Evolutionary conservation across 345 rosid species (phyloP).

Genomic region (Acer campestre): DNA sequence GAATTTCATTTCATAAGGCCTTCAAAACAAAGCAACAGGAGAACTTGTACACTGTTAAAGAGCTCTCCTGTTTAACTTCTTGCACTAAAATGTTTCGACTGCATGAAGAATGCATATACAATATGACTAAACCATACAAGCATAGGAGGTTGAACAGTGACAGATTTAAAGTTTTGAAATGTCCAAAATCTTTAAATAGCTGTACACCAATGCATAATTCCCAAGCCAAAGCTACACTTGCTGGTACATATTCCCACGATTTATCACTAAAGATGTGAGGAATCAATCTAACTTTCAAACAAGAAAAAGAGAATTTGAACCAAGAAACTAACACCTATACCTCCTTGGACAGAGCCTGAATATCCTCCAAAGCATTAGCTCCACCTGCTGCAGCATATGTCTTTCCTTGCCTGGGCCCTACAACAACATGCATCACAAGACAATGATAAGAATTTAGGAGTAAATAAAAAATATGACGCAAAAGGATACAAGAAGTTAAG

Average conservation of each 20-base stretch:
- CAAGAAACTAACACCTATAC: slow-evolving; percentile 37
- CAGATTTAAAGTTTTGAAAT: neutral
- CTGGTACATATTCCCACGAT: neutral
- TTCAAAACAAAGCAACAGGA: neutral
- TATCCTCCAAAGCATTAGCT: slow-evolving; percentile 49
- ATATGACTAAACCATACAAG: slow-evolving; percentile 6
- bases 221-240: neutral
- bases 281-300: slow-evolving; percentile 6
- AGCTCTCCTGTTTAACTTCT: neutral
- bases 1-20: neutral
- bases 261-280: slow-evolving; percentile 8
- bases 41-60: neutral
- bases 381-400: slow-evolving; percentile 37
- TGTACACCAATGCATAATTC: neutral
- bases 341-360: slow-evolving; percentile 79
- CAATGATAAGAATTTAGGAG: neutral
- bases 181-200: neutral
- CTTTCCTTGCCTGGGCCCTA: slow-evolving; percentile 69
- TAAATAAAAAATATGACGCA: neutral
- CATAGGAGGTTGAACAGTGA: neutral
- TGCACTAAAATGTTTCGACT: neutral
- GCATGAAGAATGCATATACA: neutral
- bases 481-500: neutral
- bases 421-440: slow-evolving; percentile 16
- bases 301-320: slow-evolving; percentile 1